These are phyloP conservation scores for Trichoderma guizhouense DNA, from an alignment of 2,329 filamentous ascomycete species.

Conservation along the genomic window DNA sequence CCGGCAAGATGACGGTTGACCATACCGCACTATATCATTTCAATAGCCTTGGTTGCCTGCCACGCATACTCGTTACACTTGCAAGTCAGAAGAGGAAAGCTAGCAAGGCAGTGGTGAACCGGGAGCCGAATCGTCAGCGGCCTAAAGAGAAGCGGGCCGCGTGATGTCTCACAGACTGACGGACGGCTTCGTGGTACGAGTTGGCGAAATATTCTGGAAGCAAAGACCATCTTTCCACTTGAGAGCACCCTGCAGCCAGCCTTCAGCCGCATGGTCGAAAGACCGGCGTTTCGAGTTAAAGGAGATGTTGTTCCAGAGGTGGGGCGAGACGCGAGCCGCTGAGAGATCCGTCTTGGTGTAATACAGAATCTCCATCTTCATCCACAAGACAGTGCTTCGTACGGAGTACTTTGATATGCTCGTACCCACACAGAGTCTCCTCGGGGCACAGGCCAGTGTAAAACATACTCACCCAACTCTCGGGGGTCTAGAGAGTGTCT, in stretches of 20 bases:
- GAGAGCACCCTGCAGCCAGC: slow-evolving; percentile 1
- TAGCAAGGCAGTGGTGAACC: neutral
- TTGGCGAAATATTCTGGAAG: slow-evolving; percentile 18
- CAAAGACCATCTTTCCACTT: neutral
- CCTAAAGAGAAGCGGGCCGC: neutral
- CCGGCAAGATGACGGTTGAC: neutral
- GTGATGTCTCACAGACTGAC: neutral
- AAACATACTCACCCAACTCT: neutral
- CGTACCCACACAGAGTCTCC: neutral
- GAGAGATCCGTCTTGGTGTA: neutral
- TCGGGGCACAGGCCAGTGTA: neutral
- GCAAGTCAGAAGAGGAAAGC: neutral
- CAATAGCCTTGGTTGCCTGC: neutral
- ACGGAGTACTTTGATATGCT: neutral
- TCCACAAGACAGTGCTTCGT: neutral
- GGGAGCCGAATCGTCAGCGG: neutral
- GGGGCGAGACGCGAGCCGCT: neutral
- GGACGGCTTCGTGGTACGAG: neutral
- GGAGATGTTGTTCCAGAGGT: slow-evolving; percentile 13
- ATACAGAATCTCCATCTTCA: slow-evolving; percentile 1
- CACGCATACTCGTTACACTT: neutral
- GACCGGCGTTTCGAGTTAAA: slow-evolving; percentile 18
- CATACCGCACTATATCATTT: neutral
- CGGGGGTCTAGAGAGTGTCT: neutral
- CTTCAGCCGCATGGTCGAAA: slow-evolving; percentile 18